A percentile compares a stretch with the other conserved stretches of the same genome.
phyloP scores from a whole-genome alignment of 2,329 filamentous ascomycete species.

The Sarocladium strictum region DNA sequence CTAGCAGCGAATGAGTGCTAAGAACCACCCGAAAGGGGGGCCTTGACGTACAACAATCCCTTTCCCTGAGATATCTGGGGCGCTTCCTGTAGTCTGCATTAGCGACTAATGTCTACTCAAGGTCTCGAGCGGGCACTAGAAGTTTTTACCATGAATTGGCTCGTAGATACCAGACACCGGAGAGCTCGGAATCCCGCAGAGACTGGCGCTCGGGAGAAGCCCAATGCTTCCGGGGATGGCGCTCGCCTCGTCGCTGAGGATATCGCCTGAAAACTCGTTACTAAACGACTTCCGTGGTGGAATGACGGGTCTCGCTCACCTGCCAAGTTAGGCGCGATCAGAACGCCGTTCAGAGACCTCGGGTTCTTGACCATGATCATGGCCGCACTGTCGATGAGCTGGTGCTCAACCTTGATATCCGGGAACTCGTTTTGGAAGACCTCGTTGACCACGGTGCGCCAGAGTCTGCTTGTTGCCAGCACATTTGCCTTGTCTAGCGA shows the following conservation, averaged over 20 bases:
- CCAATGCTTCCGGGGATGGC: conserved; percentile 17
- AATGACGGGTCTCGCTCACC: conserved; percentile 15
- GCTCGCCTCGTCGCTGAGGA: conserved; percentile 17
- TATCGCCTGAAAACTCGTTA: conserved; percentile 15
- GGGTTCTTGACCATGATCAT: conserved; percentile 90
- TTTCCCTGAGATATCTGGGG: conserved; percentile 82
- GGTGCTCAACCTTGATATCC: conserved; percentile 72
- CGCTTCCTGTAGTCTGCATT: conserved; percentile 54
- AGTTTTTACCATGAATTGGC: conserved; percentile 17
- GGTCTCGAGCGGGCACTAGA: conserved; percentile 12
- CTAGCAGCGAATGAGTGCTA: conserved; percentile 11
- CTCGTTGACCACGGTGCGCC: conserved; percentile 77
- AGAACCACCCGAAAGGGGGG: conserved; percentile 8
- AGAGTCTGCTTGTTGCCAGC: conserved; percentile 76
- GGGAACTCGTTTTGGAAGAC: conserved; percentile 82
- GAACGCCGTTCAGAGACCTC: conserved; percentile 73
- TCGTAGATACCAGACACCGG: conserved; percentile 16
- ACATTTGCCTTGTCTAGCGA: conserved; percentile 92
- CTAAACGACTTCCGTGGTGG: conserved; percentile 14
- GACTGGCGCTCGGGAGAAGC: conserved; percentile 18
- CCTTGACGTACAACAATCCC: conserved; percentile 27
- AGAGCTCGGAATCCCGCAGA: conserved; percentile 17
- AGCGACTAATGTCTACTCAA: conserved; percentile 7
- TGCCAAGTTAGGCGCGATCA: conserved; percentile 71
- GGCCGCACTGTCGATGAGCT: conserved; percentile 85